Conservation (phyloP, 2,329 filamentous ascomycete genomes). For the Hypoxylon sp. region DNA sequence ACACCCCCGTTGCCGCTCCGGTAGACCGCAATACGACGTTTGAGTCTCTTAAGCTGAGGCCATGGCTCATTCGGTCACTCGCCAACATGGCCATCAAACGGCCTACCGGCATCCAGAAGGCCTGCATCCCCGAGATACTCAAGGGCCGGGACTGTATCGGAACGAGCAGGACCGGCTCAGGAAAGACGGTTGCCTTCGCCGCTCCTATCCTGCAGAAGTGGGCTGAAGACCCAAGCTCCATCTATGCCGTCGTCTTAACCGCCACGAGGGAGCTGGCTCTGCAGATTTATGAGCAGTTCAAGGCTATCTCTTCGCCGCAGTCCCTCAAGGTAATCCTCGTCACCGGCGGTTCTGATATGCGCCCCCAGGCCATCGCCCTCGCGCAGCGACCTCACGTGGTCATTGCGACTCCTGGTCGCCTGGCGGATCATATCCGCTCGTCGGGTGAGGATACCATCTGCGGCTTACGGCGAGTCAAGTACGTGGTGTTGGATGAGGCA, state of each 20-base stretch:
- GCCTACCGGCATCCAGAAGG: constrained; percentile 91
- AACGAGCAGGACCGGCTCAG: constrained; percentile 91
- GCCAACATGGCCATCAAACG: constrained; percentile 79
- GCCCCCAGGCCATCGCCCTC: constrained; percentile 84
- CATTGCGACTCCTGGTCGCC: constrained; percentile 89
- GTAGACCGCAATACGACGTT: constrained; percentile 67
- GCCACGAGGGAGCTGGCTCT: constrained; percentile 91
- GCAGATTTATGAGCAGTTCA: constrained; percentile 96
- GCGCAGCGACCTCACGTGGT: constrained; percentile 86
- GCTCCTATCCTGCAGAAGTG: constrained; percentile 94
- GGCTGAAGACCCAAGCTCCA: constrained; percentile 89
- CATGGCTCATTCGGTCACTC: constrained; percentile 89
- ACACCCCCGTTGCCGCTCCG: constrained; percentile 54
- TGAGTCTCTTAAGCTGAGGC: constrained; percentile 73
- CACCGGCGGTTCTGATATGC: constrained; percentile 93
- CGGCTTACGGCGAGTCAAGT: constrained; percentile 78
- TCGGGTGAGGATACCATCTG: constrained; percentile 91
- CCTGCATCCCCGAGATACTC: constrained; percentile 91
- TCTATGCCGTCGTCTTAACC: constrained; percentile 89
- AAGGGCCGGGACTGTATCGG: constrained; percentile 94
- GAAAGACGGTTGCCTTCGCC: constrained; percentile 96
- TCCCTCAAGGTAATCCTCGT: constrained; percentile 88
- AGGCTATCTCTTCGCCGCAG: constrained; percentile 87
- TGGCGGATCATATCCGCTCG: constrained; percentile 91
- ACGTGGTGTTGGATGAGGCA: constrained; percentile 94